Evolutionary conservation across 1,139 yeast genomes (phyloP).

Genomic region (Geotrichum reessii): DNA sequence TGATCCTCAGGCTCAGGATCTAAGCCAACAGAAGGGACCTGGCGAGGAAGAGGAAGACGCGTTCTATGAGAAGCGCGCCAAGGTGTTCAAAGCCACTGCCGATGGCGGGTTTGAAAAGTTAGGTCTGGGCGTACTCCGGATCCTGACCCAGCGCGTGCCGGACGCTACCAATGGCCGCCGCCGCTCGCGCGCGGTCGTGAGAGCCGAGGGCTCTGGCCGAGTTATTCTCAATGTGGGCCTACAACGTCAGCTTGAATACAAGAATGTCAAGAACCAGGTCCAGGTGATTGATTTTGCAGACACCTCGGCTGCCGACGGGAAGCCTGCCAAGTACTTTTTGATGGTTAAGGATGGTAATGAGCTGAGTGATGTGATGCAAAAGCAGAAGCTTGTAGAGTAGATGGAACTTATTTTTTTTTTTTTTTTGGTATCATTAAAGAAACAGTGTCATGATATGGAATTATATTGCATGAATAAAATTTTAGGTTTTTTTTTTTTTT

Average conservation of each 20-base stretch:
- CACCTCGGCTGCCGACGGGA: conserved; percentile 38
- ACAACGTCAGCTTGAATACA: conserved; percentile 51
- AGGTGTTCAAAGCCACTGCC: conserved; percentile 48
- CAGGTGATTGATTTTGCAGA: conserved; percentile 49
- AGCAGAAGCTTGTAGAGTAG: conserved; percentile 26
- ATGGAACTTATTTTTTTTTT: no score
- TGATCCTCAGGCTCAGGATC: conserved; percentile 23
- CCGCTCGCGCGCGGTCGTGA: conserved; percentile 65
- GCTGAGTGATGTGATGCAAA: conserved; percentile 52
- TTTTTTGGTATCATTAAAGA: no score
- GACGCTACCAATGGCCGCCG: conserved; percentile 21
- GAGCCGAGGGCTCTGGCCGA: conserved; percentile 86
- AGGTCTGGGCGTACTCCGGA: conserved; percentile 80
- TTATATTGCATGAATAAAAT: no score
- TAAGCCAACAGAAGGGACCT: conserved; percentile 46
- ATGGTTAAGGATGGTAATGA: conserved; percentile 77
- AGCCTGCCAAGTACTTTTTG: conserved; percentile 56
- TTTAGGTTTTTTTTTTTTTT: no score
- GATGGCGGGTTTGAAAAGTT: conserved; percentile 32
- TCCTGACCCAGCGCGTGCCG: conserved; percentile 54
- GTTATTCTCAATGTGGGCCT: conserved; percentile 65
- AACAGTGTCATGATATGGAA: no score
- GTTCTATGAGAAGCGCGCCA: conserved; percentile 61
- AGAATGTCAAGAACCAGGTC: conserved; percentile 36
- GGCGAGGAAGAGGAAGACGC: conserved; percentile 83